Evolutionary conservation across 2,329 filamentous ascomycete species (phyloP).

Genomic region (Fusarium abutilonis): DNA sequence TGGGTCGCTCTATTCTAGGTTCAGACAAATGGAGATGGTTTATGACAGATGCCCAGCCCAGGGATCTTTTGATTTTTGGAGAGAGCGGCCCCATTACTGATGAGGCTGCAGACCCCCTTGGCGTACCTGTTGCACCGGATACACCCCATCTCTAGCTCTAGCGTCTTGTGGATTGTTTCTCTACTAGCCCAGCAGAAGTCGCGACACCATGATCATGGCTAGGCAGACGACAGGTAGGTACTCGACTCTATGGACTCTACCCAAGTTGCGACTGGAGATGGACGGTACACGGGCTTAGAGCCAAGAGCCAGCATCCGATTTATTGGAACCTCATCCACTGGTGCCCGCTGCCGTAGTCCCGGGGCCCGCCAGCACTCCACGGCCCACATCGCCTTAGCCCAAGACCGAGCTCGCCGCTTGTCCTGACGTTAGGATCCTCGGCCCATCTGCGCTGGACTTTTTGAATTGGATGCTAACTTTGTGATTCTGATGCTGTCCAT

Average conservation of each 20-base stretch:
- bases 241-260: neutral
- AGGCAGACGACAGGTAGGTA: too few species aligned
- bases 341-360: constrained; percentile 41
- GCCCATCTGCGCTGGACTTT: constrained; percentile 20
- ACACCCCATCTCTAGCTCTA: constrained; percentile 34
- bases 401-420: constrained; percentile 29
- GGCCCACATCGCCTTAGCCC: constrained; percentile 32
- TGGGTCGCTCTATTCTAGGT: constrained; percentile 7
- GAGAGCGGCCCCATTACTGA: constrained; percentile 35
- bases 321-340: constrained; percentile 34
- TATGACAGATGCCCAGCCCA: constrained; percentile 39
- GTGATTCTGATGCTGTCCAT: constrained; percentile 24
- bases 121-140: constrained; percentile 36
- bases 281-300: constrained; percentile 34
- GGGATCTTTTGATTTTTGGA: constrained; percentile 40
- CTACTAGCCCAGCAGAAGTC: constrained; percentile 12
- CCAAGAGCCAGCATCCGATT: constrained; percentile 33
- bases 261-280: constrained; percentile 5
- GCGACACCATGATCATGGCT: neutral
- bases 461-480: constrained; percentile 22
- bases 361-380: constrained; percentile 36
- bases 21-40: constrained; percentile 18
- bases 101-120: constrained; percentile 33
- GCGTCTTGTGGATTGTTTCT: constrained; percentile 33
- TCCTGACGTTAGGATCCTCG: constrained; percentile 24